Conservation (phyloP, 441 rosid genomes). For the Aleurites moluccanus region DNA sequence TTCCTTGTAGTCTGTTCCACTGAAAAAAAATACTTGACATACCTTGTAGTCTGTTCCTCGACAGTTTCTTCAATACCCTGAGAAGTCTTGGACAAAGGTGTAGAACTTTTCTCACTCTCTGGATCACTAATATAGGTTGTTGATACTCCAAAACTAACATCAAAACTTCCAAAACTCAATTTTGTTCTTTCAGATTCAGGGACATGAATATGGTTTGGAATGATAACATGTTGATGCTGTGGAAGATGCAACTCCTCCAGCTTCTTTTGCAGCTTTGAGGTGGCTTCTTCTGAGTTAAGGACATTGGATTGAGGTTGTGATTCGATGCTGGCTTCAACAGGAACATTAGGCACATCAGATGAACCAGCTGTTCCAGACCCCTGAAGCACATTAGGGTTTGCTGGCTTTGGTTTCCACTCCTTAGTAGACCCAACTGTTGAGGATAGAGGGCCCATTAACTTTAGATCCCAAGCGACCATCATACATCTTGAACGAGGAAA, state of each 20-base stretch:
- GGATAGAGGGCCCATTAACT: constrained; percentile 27
- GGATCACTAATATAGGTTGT: constrained; percentile 38
- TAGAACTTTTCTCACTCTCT: constrained; percentile 68
- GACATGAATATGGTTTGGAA: constrained; percentile 87
- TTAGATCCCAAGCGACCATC: constrained; percentile 12
- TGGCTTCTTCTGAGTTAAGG: constrained; percentile 55
- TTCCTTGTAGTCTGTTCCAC: too few relatives aligned
- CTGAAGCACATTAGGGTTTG: constrained; percentile 48
- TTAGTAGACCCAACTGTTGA: constrained; percentile 56
- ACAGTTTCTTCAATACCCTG: constrained; percentile 55
- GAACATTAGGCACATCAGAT: constrained; percentile 44
- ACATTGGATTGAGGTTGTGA: constrained; percentile 37
- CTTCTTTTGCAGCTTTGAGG: constrained; percentile 68
- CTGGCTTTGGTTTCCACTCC: constrained; percentile 95
- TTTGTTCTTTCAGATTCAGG: constrained; percentile 91
- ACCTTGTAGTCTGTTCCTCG: constrained; percentile 67
- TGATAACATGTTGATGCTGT: constrained; percentile 81
- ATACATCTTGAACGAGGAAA: background rate
- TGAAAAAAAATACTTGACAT: constrained; percentile 26
- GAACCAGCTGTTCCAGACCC: constrained; percentile 51
- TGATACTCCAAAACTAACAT: constrained; percentile 66
- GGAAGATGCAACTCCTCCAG: constrained; percentile 74
- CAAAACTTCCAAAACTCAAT: constrained; percentile 95
- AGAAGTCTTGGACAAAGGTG: constrained; percentile 61
- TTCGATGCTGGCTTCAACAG: constrained; percentile 46